Conservation (phyloP, 2,329 filamentous ascomycete species). For the Colletotrichum eleusines region DNA sequence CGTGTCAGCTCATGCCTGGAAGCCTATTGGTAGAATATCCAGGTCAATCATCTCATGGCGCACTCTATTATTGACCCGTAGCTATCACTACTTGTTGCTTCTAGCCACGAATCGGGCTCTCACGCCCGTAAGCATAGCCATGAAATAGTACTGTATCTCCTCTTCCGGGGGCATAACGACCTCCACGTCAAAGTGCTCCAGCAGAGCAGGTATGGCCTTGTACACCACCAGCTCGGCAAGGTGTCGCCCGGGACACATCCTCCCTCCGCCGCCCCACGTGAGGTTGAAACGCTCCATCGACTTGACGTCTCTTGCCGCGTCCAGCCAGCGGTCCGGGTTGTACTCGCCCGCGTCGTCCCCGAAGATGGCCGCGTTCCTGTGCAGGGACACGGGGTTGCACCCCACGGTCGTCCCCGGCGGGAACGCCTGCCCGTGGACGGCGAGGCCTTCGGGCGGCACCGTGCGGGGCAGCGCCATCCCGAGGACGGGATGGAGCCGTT, state of each 20-base stretch:
- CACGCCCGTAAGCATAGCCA: constrained; percentile 64
- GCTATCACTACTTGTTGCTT: neutral
- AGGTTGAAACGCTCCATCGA: constrained; percentile 63
- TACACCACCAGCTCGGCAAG: constrained; percentile 63
- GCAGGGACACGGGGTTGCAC: constrained; percentile 63
- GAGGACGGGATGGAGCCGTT: constrained; percentile 64
- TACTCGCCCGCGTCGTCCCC: constrained; percentile 59
- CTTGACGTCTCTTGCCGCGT: constrained; percentile 46
- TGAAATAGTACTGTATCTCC: constrained; percentile 60
- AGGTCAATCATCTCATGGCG: too few relatives aligned
- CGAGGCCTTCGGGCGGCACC: constrained; percentile 54
- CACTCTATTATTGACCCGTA: too few relatives aligned
- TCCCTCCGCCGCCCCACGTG: constrained; percentile 64
- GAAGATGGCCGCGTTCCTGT: constrained; percentile 63
- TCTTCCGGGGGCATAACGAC: constrained; percentile 54
- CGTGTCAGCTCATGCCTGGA: too few relatives aligned
- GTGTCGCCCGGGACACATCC: constrained; percentile 63
- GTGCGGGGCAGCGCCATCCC: constrained; percentile 63
- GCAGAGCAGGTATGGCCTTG: constrained; percentile 57
- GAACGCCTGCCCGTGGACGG: constrained; percentile 55
- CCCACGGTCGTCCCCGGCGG: constrained; percentile 62
- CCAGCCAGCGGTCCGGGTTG: constrained; percentile 62
- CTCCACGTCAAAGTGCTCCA: constrained; percentile 60
- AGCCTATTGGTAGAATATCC: neutral
- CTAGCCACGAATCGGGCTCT: constrained; percentile 54